phyloP scores from a whole-genome alignment of 2,329 filamentous ascomycete species.

The Nannizziopsis barbatae region DNA sequence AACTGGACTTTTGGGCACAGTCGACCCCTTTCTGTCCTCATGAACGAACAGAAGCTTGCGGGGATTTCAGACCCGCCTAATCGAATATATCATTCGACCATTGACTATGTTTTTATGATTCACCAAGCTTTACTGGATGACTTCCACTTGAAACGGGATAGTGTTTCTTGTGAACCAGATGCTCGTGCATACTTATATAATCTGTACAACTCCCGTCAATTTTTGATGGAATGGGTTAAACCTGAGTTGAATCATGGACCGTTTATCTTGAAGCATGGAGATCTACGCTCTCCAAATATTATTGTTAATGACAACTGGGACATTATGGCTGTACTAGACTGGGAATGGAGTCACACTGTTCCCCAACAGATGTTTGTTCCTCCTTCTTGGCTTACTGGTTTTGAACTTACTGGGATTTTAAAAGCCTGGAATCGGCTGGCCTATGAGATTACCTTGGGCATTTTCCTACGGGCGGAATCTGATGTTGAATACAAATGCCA shows the following conservation, averaged over 20 bases:
- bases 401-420: not conserved
- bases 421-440: not conserved
- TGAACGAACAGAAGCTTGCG: slow-evolving; percentile 8
- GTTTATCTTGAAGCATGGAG: slow-evolving; percentile 12
- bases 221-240: slow-evolving; percentile 13
- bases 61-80: not conserved
- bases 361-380: slow-evolving; percentile 10
- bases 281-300: slow-evolving; percentile 11
- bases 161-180: slow-evolving; percentile 10
- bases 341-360: slow-evolving; percentile 11
- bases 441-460: not conserved
- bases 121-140: slow-evolving; percentile 9
- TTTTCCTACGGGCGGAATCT: too few relatives aligned
- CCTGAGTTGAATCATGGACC: slow-evolving; percentile 9
- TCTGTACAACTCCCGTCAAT: slow-evolving; percentile 1
- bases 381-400: slow-evolving; percentile 3
- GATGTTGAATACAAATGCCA: too few relatives aligned
- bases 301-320: slow-evolving; percentile 8
- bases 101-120: slow-evolving; percentile 8
- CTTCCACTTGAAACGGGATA: slow-evolving; percentile 7
- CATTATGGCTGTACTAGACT: slow-evolving; percentile 6
- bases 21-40: not conserved
- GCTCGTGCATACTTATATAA: slow-evolving; percentile 9
- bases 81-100: slow-evolving; percentile 7
- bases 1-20: slow-evolving; percentile 9